Percentiles rank a stretch among this genome's conserved stretches.
Conservation (phyloP, 1,284 basidiomycete species). For the Cerioporus squamosus region DNA sequence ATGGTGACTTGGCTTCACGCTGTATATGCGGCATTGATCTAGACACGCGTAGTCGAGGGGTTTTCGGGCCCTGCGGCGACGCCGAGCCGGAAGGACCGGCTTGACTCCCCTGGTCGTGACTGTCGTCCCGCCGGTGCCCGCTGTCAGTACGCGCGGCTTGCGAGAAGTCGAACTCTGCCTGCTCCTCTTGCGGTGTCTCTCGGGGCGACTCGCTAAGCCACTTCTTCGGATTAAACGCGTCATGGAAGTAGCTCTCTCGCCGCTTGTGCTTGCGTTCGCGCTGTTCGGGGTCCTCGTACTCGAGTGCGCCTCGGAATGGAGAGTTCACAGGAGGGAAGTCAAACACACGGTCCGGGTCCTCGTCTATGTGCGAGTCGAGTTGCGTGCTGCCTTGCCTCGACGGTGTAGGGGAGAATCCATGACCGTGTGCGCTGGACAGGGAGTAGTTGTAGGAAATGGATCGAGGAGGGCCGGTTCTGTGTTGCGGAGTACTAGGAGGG, state of each 20-base stretch:
- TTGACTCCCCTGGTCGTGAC: slow-evolving; percentile 3
- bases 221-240: slow-evolving; percentile 51
- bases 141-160: not conserved
- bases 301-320: slow-evolving; percentile 67
- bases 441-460: slow-evolving; percentile 70
- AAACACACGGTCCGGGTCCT: slow-evolving; percentile 38
- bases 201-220: slow-evolving; percentile 61
- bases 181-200: slow-evolving; percentile 41
- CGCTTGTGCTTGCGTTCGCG: slow-evolving; percentile 56
- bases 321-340: slow-evolving; percentile 37
- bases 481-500: slow-evolving; percentile 54
- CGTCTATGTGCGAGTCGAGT: slow-evolving; percentile 19
- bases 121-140: slow-evolving; percentile 13
- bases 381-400: slow-evolving; percentile 30
- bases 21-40: slow-evolving; percentile 51
- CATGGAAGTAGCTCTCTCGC: slow-evolving; percentile 50
- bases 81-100: slow-evolving; percentile 8
- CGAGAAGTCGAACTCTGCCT: slow-evolving; percentile 4
- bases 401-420: slow-evolving; percentile 35
- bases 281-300: slow-evolving; percentile 44
- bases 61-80: slow-evolving; percentile 5
- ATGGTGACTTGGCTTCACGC: slow-evolving; percentile 17
- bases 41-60: slow-evolving; percentile 35
- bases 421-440: slow-evolving; percentile 44
- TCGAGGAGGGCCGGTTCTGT: slow-evolving; percentile 73